phyloP scores from a whole-genome alignment of 2,329 filamentous ascomycete genomes.

The Bipolaris oryzae region DNA sequence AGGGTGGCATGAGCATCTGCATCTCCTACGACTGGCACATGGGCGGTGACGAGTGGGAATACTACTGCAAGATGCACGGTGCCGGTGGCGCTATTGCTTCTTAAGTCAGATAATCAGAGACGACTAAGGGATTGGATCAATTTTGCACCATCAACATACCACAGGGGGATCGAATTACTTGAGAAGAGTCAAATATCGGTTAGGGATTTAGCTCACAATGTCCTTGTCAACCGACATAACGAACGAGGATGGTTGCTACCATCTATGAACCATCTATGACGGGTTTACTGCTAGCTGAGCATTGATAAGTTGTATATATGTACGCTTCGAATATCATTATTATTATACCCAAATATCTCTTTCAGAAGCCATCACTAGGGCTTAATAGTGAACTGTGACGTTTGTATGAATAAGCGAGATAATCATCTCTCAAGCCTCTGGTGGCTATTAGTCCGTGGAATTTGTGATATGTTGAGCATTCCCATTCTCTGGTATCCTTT shows the following conservation, averaged over 20 bases:
- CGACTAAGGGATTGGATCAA: not conserved
- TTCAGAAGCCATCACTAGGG: not conserved
- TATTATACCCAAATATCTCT: not conserved
- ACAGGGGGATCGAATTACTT: not conserved
- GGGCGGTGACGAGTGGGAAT: constrained; percentile 36
- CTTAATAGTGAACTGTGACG: not conserved
- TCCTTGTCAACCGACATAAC: not conserved
- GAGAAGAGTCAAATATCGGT: not conserved
- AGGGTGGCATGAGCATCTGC: constrained; percentile 30
- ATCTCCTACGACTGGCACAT: constrained; percentile 31
- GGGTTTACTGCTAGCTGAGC: not conserved
- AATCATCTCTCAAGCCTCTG: not conserved
- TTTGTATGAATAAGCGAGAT: not conserved
- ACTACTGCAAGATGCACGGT: constrained; percentile 35
- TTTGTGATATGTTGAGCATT: too few relatives aligned
- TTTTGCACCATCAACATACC: not conserved
- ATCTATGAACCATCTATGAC: not conserved
- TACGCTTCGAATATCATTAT: not conserved
- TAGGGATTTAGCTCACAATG: not conserved
- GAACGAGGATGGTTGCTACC: not conserved
- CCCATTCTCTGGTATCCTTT: too few relatives aligned
- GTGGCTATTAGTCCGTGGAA: too few relatives aligned
- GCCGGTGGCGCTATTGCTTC: constrained; percentile 20
- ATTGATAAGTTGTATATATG: not conserved
- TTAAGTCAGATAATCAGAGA: not conserved